These are phyloP conservation scores for Pichia californica DNA, from an alignment of 805 yeast species.

Conservation along the genomic window DNA sequence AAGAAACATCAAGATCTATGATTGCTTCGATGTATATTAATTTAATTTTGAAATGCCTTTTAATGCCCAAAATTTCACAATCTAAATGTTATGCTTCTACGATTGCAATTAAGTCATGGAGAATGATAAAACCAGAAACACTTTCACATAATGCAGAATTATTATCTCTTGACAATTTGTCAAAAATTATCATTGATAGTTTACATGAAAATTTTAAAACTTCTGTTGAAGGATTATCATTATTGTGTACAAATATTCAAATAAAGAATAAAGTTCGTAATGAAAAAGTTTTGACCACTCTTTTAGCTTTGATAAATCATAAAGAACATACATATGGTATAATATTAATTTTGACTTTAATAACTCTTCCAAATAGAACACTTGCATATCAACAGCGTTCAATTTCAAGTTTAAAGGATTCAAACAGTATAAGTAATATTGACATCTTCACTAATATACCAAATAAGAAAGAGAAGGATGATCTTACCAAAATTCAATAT, in stretches of 20 bases:
- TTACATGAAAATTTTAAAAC: slow-evolving; percentile 19
- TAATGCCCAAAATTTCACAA: background rate
- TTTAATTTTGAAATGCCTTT: slow-evolving; percentile 22
- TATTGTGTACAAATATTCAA: slow-evolving; percentile 30
- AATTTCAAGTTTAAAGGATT: slow-evolving; percentile 32
- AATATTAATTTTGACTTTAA: slow-evolving; percentile 34
- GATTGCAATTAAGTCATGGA: slow-evolving; percentile 54
- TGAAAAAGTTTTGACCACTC: slow-evolving; percentile 25
- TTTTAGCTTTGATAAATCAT: slow-evolving; percentile 14
- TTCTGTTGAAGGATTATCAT: slow-evolving; percentile 31
- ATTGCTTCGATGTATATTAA: slow-evolving; percentile 40
- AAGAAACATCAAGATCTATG: slow-evolving; percentile 41
- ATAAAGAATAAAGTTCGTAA: slow-evolving; percentile 31
- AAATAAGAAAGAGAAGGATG: slow-evolving; percentile 24
- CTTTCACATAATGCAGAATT: slow-evolving; percentile 24
- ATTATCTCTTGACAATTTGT: slow-evolving; percentile 29
- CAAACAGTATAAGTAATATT: slow-evolving; percentile 23
- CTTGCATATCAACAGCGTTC: slow-evolving; percentile 29
- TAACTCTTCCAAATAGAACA: slow-evolving; percentile 29
- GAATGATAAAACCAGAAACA: slow-evolving; percentile 33
- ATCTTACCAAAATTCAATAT: slow-evolving; percentile 22
- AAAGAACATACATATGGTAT: slow-evolving; percentile 31
- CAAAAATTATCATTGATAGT: slow-evolving; percentile 25
- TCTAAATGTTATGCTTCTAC: slow-evolving; percentile 25
- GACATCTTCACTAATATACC: slow-evolving; percentile 25